Conservation (phyloP, 768 basidiomycete genomes). For the Leucosporidium yakuticum region DNA sequence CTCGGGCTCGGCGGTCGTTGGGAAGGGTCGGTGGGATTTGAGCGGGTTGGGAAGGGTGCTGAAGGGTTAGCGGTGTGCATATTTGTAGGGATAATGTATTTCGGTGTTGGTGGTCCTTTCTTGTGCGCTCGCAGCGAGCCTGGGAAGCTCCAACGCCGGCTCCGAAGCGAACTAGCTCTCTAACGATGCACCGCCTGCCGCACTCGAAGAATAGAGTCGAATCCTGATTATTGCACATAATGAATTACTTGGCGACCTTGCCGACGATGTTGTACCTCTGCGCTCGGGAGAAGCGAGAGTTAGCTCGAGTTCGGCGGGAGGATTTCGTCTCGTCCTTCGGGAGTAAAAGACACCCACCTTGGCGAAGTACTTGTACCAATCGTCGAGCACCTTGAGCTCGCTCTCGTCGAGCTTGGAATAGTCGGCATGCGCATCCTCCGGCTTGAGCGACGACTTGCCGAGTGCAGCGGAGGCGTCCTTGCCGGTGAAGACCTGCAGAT, state of each 20-base stretch:
- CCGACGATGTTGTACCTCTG: constrained; percentile 88
- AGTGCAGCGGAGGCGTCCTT: constrained; percentile 84
- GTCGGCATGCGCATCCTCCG: constrained; percentile 79
- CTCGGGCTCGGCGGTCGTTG: constrained; percentile 3
- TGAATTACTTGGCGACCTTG: constrained; percentile 47
- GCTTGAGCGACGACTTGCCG: constrained; percentile 79
- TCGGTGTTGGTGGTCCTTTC: no score
- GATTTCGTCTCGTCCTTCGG: no score
- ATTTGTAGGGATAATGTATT: no score
- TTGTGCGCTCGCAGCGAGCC: no score
- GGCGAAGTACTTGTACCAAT: constrained; percentile 84
- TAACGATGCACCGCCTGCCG: no score
- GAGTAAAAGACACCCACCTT: constrained; percentile 49
- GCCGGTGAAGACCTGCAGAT: constrained; percentile 69
- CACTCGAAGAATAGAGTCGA: no score
- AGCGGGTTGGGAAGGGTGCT: no score
- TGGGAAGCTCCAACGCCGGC: no score
- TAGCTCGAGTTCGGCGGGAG: constrained; percentile 4
- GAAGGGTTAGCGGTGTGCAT: no score
- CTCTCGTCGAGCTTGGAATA: constrained; percentile 67
- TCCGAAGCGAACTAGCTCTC: no score
- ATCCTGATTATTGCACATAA: no score
- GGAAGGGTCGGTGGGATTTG: background rate
- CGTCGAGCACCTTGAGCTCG: constrained; percentile 72
- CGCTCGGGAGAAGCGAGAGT: constrained; percentile 43